These are phyloP conservation scores for Spiraea crenata DNA, from an alignment of 331 rosid genomes.

Conservation along the genomic window DNA sequence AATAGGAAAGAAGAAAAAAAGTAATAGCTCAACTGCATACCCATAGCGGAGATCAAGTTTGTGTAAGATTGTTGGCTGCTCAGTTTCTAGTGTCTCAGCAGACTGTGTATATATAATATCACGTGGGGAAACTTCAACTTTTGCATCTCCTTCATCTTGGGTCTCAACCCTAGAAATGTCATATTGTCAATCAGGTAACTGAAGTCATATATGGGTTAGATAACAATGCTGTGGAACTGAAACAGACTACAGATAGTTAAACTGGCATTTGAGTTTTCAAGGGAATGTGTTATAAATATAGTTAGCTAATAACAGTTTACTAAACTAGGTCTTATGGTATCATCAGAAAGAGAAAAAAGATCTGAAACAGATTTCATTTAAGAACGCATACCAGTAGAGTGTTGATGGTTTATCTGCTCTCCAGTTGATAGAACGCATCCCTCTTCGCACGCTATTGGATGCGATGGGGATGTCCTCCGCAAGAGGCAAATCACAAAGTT, in stretches of 20 bases:
- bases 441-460: constrained; percentile 83
- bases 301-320: neutral
- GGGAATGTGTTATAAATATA: neutral
- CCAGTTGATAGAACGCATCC: constrained; percentile 95
- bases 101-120: constrained; percentile 83
- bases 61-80: constrained; percentile 65
- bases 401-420: constrained; percentile 86
- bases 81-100: constrained; percentile 71
- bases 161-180: constrained; percentile 82
- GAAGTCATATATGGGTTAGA: neutral
- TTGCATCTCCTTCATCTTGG: constrained; percentile 97
- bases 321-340: neutral
- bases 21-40: constrained; percentile 40
- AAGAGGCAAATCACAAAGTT: constrained; percentile 89
- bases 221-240: neutral
- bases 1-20: constrained; percentile 11
- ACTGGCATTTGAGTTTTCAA: neutral
- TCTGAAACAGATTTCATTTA: neutral
- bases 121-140: constrained; percentile 92
- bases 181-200: constrained; percentile 19
- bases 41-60: constrained; percentile 98
- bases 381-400: constrained; percentile 68
- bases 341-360: neutral
- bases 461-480: constrained; percentile 96
- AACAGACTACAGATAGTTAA: neutral